Conservation (phyloP, 2,329 filamentous ascomycete genomes). For the Alternaria angustiovoidea region DNA sequence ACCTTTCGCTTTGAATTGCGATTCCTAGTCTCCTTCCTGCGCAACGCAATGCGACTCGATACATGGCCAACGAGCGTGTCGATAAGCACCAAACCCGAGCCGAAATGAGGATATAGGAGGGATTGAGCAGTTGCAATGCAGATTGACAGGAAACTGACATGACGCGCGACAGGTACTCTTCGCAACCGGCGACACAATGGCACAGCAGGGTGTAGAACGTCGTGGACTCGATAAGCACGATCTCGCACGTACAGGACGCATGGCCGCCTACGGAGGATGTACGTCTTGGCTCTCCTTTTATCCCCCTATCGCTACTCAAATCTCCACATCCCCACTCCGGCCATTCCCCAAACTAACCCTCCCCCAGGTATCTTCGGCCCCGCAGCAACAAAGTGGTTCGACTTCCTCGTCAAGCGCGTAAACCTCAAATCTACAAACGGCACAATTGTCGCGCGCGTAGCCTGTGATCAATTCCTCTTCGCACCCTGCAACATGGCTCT, state of each 20-base stretch:
- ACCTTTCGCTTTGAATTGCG: not conserved
- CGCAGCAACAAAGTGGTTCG: constrained; percentile 86
- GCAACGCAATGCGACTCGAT: not conserved
- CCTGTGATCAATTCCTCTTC: constrained; percentile 79
- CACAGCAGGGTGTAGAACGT: constrained; percentile 89
- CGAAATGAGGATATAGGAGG: not conserved
- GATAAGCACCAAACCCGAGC: not conserved
- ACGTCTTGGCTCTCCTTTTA: constrained; percentile 44
- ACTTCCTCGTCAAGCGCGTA: constrained; percentile 76
- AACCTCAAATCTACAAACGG: constrained; percentile 68
- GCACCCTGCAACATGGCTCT: constrained; percentile 80
- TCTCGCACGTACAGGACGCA: constrained; percentile 73
- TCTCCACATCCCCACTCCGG: not conserved
- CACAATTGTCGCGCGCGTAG: constrained; percentile 80
- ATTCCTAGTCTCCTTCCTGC: not conserved
- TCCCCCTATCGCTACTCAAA: not conserved
- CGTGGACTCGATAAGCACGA: constrained; percentile 79
- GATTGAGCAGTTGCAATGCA: not conserved
- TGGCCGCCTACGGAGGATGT: constrained; percentile 83
- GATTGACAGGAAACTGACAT: not conserved
- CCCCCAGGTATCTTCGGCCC: constrained; percentile 80
- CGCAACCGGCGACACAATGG: constrained; percentile 86
- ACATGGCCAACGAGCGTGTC: not conserved
- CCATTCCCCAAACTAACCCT: constrained; percentile 1
- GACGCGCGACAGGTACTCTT: constrained; percentile 72